phyloP scores from a whole-genome alignment of 495 filamentous ascomycete genomes.

The Pseudotulostoma volvatum region DNA sequence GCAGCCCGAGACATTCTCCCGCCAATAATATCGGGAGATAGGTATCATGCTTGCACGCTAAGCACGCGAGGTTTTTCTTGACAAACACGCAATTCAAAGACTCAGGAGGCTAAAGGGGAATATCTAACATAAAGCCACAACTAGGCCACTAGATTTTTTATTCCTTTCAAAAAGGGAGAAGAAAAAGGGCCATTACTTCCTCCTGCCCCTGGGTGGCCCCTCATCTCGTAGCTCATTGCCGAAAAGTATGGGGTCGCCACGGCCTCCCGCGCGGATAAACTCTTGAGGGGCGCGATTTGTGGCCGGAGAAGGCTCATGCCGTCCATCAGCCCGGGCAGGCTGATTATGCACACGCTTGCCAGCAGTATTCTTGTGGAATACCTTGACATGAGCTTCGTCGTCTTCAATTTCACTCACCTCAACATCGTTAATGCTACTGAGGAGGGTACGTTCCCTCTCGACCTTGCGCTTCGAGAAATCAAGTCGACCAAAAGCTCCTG shows the following conservation, averaged over 20 bases:
- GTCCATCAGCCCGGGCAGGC: slow-evolving; percentile 12
- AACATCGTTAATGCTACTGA: slow-evolving; percentile 68
- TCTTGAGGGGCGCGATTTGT: slow-evolving; percentile 49
- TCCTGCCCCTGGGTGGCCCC: no score
- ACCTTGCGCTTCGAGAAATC: slow-evolving; percentile 74
- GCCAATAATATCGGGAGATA: no score
- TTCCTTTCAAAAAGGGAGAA: no score
- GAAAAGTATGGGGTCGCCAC: slow-evolving; percentile 65
- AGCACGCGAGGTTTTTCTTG: no score
- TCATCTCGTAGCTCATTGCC: slow-evolving; percentile 44
- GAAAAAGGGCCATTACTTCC: no score
- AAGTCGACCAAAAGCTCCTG: slow-evolving; percentile 60
- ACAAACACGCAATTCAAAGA: no score
- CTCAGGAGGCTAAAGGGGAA: no score
- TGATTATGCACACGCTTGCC: slow-evolving; percentile 27
- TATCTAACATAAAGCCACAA: no score
- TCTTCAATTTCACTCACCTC: slow-evolving; percentile 46
- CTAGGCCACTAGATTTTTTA: no score
- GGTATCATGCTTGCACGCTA: no score
- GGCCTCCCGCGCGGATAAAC: slow-evolving; percentile 67
- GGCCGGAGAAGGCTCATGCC: slow-evolving; percentile 42
- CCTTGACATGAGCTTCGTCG: slow-evolving; percentile 45
- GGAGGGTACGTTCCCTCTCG: slow-evolving; percentile 64
- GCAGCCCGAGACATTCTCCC: no score
- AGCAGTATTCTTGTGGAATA: slow-evolving; percentile 60